These are phyloP conservation scores for Citrullus amarus DNA, from an alignment of 306 rosid genomes.

Conservation along the genomic window DNA sequence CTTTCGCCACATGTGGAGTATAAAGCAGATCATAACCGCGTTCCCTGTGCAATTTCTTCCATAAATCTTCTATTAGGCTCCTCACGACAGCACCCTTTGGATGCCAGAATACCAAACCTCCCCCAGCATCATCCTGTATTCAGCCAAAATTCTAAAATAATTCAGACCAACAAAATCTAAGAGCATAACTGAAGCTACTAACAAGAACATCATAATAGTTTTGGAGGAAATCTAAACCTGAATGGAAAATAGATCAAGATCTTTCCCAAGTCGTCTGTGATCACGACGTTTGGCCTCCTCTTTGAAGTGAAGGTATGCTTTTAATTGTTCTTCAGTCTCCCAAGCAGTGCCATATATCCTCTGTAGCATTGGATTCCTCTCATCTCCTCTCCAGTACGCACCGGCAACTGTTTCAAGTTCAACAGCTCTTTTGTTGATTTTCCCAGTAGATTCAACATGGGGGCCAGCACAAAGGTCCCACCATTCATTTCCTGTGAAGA, in stretches of 20 bases:
- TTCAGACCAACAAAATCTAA: constrained; percentile 13
- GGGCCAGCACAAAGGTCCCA: constrained; percentile 99
- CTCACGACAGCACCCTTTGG: constrained; percentile 95
- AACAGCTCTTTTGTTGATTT: constrained; percentile 72
- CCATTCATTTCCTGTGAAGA: constrained; percentile 63
- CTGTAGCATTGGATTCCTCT: constrained; percentile 84
- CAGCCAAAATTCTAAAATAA: constrained; percentile 14
- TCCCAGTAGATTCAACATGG: constrained; percentile 88
- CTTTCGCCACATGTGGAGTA: constrained; percentile 97
- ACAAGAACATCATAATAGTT: background rate
- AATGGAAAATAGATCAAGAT: constrained; percentile 92
- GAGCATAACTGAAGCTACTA: background rate
- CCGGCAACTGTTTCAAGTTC: constrained; percentile 99
- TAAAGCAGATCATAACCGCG: constrained; percentile 77
- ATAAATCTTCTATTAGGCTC: constrained; percentile 75
- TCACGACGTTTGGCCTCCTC: constrained; percentile 96
- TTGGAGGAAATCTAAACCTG: constrained; percentile 35
- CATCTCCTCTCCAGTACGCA: constrained; percentile 99
- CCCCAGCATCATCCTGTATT: constrained; percentile 88
- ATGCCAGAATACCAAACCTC: constrained; percentile 98
- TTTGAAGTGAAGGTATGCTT: constrained; percentile 84
- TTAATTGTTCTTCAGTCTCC: constrained; percentile 84
- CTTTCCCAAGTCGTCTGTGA: constrained; percentile 91
- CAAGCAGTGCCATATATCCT: constrained; percentile 97
- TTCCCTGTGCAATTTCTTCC: constrained; percentile 71